A percentile compares a stretch with the other conserved stretches of the same genome.
Conservation (phyloP, 1,139 yeast genomes). For the Diutina catenulata region DNA sequence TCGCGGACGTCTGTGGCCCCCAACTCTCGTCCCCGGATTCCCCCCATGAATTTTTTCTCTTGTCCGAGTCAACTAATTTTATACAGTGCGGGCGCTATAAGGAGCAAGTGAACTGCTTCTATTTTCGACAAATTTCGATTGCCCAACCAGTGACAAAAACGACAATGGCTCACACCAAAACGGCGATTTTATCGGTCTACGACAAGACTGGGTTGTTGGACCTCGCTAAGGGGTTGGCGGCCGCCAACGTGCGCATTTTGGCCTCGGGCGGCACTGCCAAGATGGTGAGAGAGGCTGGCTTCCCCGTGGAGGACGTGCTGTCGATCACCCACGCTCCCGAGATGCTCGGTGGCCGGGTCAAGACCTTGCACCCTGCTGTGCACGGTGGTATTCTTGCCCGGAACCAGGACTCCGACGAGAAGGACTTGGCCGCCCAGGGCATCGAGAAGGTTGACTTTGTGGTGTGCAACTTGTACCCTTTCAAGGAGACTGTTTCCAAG, state of each 20-base stretch:
- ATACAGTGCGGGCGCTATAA: no score
- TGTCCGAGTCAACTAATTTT: no score
- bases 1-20: no score
- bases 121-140: no score
- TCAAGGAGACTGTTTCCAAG: constrained; percentile 93
- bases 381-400: constrained; percentile 98
- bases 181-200: constrained; percentile 93
- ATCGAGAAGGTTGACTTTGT: constrained; percentile 94
- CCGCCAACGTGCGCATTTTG: constrained; percentile 78
- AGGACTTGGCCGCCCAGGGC: constrained; percentile 75
- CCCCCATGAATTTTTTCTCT: no score
- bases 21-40: no score
- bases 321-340: constrained; percentile 96
- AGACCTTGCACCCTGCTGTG: constrained; percentile 96
- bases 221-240: constrained; percentile 86
- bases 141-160: no score
- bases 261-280: constrained; percentile 98
- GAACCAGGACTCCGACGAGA: constrained; percentile 79
- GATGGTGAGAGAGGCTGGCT: constrained; percentile 92
- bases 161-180: constrained; percentile 43
- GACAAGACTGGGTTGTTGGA: constrained; percentile 95
- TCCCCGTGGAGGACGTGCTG: constrained; percentile 93
- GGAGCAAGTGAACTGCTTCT: no score
- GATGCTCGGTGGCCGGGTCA: constrained; percentile 97
- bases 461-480: constrained; percentile 95